A percentile compares a stretch with the other conserved stretches of the same genome.
Conservation (phyloP, 768 basidiomycete genomes). For the Mycena amicta region DNA sequence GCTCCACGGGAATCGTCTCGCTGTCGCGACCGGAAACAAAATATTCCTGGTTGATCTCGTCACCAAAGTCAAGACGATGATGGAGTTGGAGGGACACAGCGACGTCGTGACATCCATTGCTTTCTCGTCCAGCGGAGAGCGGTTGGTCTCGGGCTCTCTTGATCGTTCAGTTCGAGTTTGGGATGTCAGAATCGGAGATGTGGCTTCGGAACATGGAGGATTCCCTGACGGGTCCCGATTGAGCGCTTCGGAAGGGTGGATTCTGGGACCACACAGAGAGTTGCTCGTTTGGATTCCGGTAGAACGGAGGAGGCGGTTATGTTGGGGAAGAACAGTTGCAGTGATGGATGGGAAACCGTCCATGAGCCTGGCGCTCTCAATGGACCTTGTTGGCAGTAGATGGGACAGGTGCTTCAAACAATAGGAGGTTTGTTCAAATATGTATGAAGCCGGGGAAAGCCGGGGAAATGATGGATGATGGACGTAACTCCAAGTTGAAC, state of each 20-base stretch:
- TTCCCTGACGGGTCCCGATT: slow-evolving; percentile 11
- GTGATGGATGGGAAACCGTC: slow-evolving; percentile 16
- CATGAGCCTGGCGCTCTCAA: neutral
- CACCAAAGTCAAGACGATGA: neutral
- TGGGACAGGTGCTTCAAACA: slow-evolving; percentile 12
- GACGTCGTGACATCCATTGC: slow-evolving; percentile 16
- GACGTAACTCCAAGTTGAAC: neutral
- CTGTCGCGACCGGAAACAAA: slow-evolving; percentile 2
- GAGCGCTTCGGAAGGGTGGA: slow-evolving; percentile 9
- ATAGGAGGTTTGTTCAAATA: neutral
- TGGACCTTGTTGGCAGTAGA: neutral
- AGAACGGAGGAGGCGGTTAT: slow-evolving; percentile 4
- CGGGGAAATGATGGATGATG: neutral
- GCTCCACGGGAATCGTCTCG: neutral
- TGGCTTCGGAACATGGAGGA: neutral
- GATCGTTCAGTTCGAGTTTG: slow-evolving; percentile 19
- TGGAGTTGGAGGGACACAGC: slow-evolving; percentile 16
- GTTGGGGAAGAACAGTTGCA: slow-evolving; percentile 15
- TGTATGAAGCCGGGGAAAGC: neutral
- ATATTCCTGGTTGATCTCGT: slow-evolving; percentile 6
- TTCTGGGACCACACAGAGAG: slow-evolving; percentile 6
- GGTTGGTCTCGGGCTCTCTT: slow-evolving; percentile 22
- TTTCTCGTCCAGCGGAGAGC: slow-evolving; percentile 24
- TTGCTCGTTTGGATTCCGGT: slow-evolving; percentile 15
- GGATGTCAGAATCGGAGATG: slow-evolving; percentile 4